Conservation (phyloP, 805 yeast species). For the Clavispora vitiphila region DNA sequence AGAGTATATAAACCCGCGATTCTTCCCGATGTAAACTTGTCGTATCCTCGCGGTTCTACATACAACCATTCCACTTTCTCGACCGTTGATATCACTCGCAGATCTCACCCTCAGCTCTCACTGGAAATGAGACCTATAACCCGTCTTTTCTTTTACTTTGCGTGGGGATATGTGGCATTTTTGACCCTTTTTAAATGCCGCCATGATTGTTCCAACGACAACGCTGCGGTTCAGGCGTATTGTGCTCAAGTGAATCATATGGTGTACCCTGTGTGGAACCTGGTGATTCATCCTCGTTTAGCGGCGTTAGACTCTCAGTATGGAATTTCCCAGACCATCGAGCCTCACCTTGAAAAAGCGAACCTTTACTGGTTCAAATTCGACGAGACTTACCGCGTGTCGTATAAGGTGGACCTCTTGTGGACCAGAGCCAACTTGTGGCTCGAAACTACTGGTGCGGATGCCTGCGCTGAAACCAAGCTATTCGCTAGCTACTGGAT, state of each 20-base stretch:
- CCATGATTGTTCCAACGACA: background rate
- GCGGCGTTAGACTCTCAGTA: slow-evolving; percentile 3
- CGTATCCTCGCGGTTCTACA: background rate
- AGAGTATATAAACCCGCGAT: background rate
- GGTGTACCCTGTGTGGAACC: slow-evolving; percentile 1
- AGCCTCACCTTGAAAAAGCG: background rate
- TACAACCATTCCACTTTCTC: background rate
- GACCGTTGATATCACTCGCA: background rate
- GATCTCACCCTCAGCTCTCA: background rate
- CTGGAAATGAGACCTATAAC: background rate
- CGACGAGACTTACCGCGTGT: slow-evolving; percentile 5
- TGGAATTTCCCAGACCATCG: slow-evolving; percentile 1
- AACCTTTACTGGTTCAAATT: background rate
- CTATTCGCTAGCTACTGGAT: background rate
- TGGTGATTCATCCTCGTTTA: background rate
- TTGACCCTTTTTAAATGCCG: slow-evolving; percentile 9
- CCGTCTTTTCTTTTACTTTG: background rate
- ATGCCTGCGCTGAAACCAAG: background rate
- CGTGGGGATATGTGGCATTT: slow-evolving; percentile 9
- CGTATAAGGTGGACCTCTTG: slow-evolving; percentile 1
- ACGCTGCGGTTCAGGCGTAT: slow-evolving; percentile 5
- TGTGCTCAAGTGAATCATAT: slow-evolving; percentile 7
- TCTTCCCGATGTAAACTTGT: background rate
- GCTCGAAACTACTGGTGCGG: background rate
- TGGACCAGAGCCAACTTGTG: background rate